phyloP scores from a whole-genome alignment of 1,284 basidiomycete species.

The Puccinia polysora region DNA sequence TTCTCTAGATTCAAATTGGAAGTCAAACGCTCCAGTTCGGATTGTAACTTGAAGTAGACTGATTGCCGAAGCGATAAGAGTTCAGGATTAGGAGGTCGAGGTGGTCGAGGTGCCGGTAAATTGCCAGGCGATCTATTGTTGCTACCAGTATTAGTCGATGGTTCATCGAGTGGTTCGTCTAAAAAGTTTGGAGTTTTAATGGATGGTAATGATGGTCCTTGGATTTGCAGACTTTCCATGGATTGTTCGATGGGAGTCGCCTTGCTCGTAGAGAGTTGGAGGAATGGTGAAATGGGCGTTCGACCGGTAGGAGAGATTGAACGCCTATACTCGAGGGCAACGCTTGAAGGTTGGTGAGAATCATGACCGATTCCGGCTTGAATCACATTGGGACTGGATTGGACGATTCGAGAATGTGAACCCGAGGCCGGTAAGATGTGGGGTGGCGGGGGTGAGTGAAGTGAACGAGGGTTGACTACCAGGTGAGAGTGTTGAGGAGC shows the following conservation, averaged over 20 bases:
- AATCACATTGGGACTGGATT: slow-evolving; percentile 15
- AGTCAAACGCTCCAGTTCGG: slow-evolving; percentile 65
- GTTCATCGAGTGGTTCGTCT: not conserved
- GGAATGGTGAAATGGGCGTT: not conserved
- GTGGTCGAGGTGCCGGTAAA: slow-evolving; percentile 69
- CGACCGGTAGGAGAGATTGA: slow-evolving; percentile 33
- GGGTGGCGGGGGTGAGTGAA: slow-evolving; percentile 44
- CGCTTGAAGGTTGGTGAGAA: slow-evolving; percentile 27
- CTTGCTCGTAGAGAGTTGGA: not conserved
- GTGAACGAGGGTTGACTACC: slow-evolving; percentile 50
- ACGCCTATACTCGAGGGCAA: slow-evolving; percentile 45
- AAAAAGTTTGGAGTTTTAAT: slow-evolving; percentile 30
- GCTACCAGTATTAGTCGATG: not conserved
- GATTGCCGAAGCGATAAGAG: slow-evolving; percentile 75
- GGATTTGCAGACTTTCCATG: slow-evolving; percentile 44
- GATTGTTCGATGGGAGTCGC: slow-evolving; percentile 33
- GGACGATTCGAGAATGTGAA: slow-evolving; percentile 41
- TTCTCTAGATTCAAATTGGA: slow-evolving; percentile 66
- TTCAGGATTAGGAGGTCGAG: slow-evolving; percentile 69
- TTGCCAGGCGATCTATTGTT: slow-evolving; percentile 46
- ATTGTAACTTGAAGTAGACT: slow-evolving; percentile 69
- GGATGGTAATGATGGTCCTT: slow-evolving; percentile 39
- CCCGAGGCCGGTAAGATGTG: no score
- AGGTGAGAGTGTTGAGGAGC: slow-evolving; percentile 56
- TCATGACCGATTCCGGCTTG: not conserved